These are phyloP conservation scores for Echinochloa phyllopogon DNA, from an alignment of 176 grass and related monocot species.

Conservation along the genomic window DNA sequence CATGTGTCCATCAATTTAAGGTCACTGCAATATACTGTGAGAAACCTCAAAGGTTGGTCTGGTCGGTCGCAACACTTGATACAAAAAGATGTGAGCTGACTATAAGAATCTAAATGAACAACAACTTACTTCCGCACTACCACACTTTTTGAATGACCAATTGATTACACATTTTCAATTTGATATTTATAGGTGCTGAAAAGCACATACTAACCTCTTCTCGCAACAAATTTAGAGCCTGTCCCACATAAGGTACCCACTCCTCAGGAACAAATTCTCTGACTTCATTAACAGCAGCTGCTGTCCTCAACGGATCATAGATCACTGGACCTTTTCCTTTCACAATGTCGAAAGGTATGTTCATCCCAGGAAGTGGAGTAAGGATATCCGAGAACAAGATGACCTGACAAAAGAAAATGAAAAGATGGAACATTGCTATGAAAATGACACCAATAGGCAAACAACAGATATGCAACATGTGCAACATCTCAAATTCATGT, in stretches of 20 bases:
- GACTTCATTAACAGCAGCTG: conserved; percentile 81
- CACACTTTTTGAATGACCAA: background rate
- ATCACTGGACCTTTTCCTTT: conserved; percentile 99
- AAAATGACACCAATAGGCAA: conserved; percentile 24
- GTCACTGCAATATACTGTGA: conserved; percentile 1
- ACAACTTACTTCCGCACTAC: background rate
- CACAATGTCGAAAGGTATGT: conserved; percentile 98
- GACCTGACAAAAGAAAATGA: conserved; percentile 56
- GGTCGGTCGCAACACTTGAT: conserved; percentile 20
- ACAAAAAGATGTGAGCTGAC: background rate
- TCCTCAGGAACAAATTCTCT: conserved; percentile 93
- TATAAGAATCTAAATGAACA: conserved; percentile 17
- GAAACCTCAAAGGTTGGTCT: conserved; percentile 19
- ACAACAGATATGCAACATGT: background rate
- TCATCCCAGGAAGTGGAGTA: conserved; percentile 98
- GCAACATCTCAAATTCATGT: conserved; percentile 27
- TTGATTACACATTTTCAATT: conserved; percentile 16
- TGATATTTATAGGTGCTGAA: conserved; percentile 6
- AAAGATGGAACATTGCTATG: background rate
- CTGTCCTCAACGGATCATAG: conserved; percentile 84
- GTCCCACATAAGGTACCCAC: conserved; percentile 89
- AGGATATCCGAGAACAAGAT: conserved; percentile 98
- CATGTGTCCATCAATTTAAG: conserved; percentile 1
- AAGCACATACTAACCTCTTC: conserved; percentile 64
- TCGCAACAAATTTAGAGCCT: conserved; percentile 84